Evolutionary conservation across 352 stramenopile genomes (phyloP), one percentile per base, ranked within the genome.

Genomic region (Blastocystis sp.): DNA sequence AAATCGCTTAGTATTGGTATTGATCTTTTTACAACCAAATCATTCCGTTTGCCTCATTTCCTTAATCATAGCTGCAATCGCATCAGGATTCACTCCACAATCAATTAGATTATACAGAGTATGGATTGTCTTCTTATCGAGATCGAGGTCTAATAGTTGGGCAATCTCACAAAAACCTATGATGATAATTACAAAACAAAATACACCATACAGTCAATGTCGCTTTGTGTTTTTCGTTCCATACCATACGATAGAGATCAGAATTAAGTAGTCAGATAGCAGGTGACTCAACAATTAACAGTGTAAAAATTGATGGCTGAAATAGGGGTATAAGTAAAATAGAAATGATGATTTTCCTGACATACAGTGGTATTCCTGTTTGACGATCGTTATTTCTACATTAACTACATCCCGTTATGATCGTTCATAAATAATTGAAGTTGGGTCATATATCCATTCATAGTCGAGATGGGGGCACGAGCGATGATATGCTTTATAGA

Each of bases 11-110:
- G 29, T 34, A 34, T 1, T 34, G 29, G 1, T 34, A 34, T 34
- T 34, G 29, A 34, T 34, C 29, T 34, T 34, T 34, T 1, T 34
- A 34, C 29, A 20, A 23, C 18, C 43, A 53, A 77, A 77, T 53
- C 34, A 77, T 4, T 34, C 20, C 29, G 34, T 59, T 20, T 50
- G 53, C 73, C 43, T 84, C 56, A 84, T 66, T 37, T 84, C 73
- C 73, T 84, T 63, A 13, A 84, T 63, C n/a, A 84, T 84, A 4
- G 73, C 53, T 1, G 54, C 73, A 47, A 84, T 39, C 15, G 73
- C 50, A 69, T 84, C 73, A 7, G 73, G 73, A 68, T 84, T 84
- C n/a, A 84, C 73, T 47, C 73, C 73, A 66, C 73, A 68, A 45
- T 84, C 73, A 50, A 84, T 64, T 18, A 84, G 50, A 45, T 84